Base-by-base conservation (phyloP, 148 eudicot genomes). In the Amaranthus palmeri region DNA sequence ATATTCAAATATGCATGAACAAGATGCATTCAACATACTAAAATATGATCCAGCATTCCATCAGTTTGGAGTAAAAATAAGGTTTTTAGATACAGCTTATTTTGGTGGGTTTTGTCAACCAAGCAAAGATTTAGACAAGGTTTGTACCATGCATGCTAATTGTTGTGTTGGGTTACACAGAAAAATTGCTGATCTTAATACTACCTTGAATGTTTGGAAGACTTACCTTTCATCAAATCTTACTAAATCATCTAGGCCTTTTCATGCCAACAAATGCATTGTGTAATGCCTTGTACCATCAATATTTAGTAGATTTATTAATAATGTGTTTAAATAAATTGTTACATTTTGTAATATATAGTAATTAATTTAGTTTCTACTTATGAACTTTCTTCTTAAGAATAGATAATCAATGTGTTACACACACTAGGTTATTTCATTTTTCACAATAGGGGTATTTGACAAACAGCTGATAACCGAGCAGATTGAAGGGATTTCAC, bases 71-170 rank as follows among this genome's bases (percentile, higher is more conserved):
- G 18, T 87, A 58, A 77, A 73, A 69, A 76, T 87, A 60, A 83
- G 85, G 69, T 87, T 85, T 70, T 73, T 87, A 55, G 69, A 72
- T 67, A 84, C 90, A 10, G 69, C 75, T 42, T 62, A 79, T 52
- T 87, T 87, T 61, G 84, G 90, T 8, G 90, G 90, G 40, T 81
- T 83, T 51, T 87, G 90, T 65, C 49, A 77, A 41, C 83, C 88
- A 10, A 86, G 88, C 72, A 75, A 53, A 67, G 88, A 91, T 65
- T 70, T 88, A 10, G 68, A 80, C 73, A 54, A 73, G 67, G 91
- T 88, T 45, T 77, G 90, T 61, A 88, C 91, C 13, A 87, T 91
- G 91, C 93, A 88, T 65, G 93, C 91, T 8, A 91, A 88, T 73
- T 91, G 93, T 65, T 88, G 96, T 17, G 40, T 72, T 13, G 96